A percentile compares a stretch with the other conserved stretches of the same genome.
phyloP scores from a whole-genome alignment of 305 asterid species.

The Fraxinus baroniana region DNA sequence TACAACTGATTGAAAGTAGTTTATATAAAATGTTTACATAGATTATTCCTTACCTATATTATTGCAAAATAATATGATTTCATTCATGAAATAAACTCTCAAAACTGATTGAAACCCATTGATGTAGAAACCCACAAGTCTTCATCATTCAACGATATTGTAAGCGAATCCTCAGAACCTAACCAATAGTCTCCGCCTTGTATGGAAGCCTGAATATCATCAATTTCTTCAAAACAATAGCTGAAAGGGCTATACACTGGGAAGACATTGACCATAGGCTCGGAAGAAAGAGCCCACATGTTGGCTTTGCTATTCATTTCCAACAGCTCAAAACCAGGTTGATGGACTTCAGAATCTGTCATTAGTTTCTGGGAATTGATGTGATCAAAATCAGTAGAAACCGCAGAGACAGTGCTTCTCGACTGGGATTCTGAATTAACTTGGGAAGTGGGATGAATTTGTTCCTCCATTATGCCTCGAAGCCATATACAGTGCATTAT shows the following conservation, averaged over 20 bases:
- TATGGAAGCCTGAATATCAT: not conserved
- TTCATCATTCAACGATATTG: not conserved
- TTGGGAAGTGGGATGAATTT: not conserved
- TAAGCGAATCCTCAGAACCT: not conserved
- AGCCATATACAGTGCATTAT: constrained; percentile 18
- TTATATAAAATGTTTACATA: too few relatives aligned
- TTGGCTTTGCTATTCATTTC: not conserved
- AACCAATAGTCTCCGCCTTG: not conserved
- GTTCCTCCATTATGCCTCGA: constrained; percentile 6
- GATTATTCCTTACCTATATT: too few relatives aligned
- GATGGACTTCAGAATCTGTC: not conserved
- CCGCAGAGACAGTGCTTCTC: not conserved
- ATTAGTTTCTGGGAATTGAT: not conserved
- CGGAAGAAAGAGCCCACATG: not conserved
- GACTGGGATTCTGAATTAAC: not conserved
- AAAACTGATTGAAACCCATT: not conserved
- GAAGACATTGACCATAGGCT: not conserved
- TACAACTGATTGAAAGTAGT: too few relatives aligned
- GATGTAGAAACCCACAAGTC: not conserved
- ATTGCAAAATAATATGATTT: too few relatives aligned
- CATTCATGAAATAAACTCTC: not conserved
- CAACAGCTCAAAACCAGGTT: not conserved
- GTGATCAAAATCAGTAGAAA: not conserved
- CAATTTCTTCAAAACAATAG: not conserved
- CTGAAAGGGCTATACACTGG: not conserved